Base-by-base conservation (phyloP, 768 basidiomycete genomes). In the Lentinula detonsa region DNA sequence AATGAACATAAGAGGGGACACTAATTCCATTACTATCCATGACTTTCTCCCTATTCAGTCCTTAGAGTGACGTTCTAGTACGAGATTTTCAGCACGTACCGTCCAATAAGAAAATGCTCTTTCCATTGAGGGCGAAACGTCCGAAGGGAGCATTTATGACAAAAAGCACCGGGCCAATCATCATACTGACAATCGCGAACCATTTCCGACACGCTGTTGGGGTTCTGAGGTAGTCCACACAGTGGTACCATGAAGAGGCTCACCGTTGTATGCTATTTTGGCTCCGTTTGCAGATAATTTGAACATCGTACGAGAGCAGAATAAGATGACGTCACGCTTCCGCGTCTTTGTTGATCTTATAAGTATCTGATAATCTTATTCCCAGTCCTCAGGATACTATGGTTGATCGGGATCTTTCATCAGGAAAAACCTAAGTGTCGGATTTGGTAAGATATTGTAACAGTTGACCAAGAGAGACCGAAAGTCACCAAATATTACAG, bases 61-160 rank as follows among this genome's bases (percentile, higher is more conserved):
- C 18, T 43, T 21, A 61, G 37, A 16, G 35, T 4, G 13, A 23
- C 10, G 21, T 34, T 10, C 21, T 23, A 39, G 52, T n/a, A 55
- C 28, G 21, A 31, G 15, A 35, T 16, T 15, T 21, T 16, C 5
- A 59, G 5, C 13, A 40, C 43, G 45, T 39, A 63, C 62, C 62
- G 21, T 63, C 62, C 10, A 63, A 46, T 16, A 35, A 63, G 71
- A 78, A 65, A 37, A 73, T 60, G 57, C 71, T 78, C 40, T 74
- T 65, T 18, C 69, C 37, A 40, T 70, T 63, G 0, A 81, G 83
- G 0, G 85, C 71, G 69, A 94, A 94, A 0, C 90, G 81, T 9
- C 93, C 93, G 70, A 93, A 93, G 0, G 90, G 90, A 0, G 91
- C 93, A 68, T 93, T 77, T 55, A 91, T 68, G 55, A 85, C 40